Evolutionary conservation across 1,284 basidiomycete species (phyloP).

Genomic region (Takashimella tepidaria): DNA sequence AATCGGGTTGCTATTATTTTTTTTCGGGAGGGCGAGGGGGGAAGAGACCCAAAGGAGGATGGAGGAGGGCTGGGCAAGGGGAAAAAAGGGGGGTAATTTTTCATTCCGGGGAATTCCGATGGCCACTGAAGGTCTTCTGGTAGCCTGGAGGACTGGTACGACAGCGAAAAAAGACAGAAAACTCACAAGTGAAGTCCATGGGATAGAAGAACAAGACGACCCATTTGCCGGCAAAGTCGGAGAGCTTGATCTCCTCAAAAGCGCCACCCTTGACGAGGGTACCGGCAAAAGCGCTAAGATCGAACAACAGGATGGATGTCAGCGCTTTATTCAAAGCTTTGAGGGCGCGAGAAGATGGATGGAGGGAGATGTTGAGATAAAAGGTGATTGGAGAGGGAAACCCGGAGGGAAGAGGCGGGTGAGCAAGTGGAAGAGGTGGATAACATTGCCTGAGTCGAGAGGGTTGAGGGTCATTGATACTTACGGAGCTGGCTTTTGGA

Average conservation of each 20-base stretch:
- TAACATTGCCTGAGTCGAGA: neutral
- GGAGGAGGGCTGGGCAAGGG: neutral
- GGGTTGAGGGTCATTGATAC: slow-evolving; percentile 8
- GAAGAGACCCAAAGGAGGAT: neutral
- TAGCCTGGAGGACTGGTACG: too few species aligned
- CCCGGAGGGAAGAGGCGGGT: neutral
- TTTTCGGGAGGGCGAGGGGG: too few species aligned
- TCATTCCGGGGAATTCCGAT: too few species aligned
- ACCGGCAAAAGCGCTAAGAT: slow-evolving; percentile 57
- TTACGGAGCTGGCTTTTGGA: slow-evolving; percentile 46
- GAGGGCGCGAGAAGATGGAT: neutral
- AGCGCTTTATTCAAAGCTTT: neutral
- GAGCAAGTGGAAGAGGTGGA: neutral
- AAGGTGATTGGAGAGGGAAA: neutral
- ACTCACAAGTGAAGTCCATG: slow-evolving; percentile 49
- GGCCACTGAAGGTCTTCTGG: too few species aligned
- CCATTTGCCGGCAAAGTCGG: slow-evolving; percentile 77
- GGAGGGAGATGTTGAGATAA: neutral
- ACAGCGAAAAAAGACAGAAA: slow-evolving; percentile 25
- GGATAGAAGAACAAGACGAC: slow-evolving; percentile 76
- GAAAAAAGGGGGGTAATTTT: too few species aligned
- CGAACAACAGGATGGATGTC: neutral
- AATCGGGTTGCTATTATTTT: too few species aligned
- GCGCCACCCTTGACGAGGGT: slow-evolving; percentile 67
- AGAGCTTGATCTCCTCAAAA: slow-evolving; percentile 68